A percentile compares a stretch with the other conserved stretches of the same genome.
phyloP scores from a whole-genome alignment of 176 grass and related monocot genomes.

The Oryza meridionalis region DNA sequence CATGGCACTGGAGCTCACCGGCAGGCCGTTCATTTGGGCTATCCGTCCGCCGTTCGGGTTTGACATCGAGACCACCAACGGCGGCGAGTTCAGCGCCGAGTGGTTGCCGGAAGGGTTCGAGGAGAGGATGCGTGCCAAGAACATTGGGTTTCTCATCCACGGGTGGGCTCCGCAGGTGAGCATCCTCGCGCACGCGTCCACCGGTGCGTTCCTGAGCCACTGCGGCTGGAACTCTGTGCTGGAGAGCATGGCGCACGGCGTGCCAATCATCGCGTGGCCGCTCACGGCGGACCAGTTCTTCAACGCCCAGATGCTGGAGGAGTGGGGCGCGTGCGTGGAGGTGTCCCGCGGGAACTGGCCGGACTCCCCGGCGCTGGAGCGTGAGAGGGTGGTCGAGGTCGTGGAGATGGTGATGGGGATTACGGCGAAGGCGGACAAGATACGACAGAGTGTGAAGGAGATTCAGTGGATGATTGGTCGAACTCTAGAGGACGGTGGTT shows the following conservation, averaged over 20 bases:
- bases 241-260: slow-evolving; percentile 41
- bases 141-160: slow-evolving; percentile 5
- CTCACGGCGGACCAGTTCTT: slow-evolving; percentile 40
- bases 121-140: background rate
- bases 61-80: background rate
- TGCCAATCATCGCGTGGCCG: slow-evolving; percentile 49
- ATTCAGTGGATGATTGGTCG: too few species aligned
- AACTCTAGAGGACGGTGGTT: too few species aligned
- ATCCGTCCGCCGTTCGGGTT: slow-evolving; percentile 25
- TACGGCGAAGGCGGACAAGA: too few species aligned
- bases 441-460: too few species aligned
- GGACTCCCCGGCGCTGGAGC: too few species aligned
- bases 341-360: too few species aligned
- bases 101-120: slow-evolving; percentile 52
- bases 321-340: slow-evolving; percentile 33
- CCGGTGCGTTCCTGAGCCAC: slow-evolving; percentile 53
- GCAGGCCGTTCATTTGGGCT: slow-evolving; percentile 36
- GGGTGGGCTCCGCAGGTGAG: slow-evolving; percentile 40
- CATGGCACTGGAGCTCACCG: slow-evolving; percentile 15
- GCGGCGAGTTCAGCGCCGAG: background rate
- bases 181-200: slow-evolving; percentile 43
- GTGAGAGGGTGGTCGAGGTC: too few species aligned
- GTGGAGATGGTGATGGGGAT: too few species aligned
- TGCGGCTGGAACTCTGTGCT: slow-evolving; percentile 53
- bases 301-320: slow-evolving; percentile 35